Evolutionary conservation across 2,329 filamentous ascomycete species (phyloP).

Genomic region (Neurospora crassa): DNA sequence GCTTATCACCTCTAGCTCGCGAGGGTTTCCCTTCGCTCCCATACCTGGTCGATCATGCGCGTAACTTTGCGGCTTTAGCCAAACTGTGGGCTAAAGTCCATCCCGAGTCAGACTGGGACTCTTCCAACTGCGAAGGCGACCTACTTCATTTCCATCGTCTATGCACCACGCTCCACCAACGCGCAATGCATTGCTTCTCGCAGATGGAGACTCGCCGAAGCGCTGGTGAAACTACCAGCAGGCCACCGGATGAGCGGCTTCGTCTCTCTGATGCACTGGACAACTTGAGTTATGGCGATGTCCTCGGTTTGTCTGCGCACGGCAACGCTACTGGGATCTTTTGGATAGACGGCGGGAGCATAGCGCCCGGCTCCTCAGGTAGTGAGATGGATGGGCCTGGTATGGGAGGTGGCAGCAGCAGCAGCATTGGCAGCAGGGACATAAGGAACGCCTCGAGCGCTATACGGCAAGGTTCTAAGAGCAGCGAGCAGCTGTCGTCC

Average conservation of each 20-base stretch:
- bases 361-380: conserved; percentile 40
- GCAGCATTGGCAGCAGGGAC: conserved; percentile 12
- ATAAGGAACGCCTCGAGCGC: conserved; percentile 4
- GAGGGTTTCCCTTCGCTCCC: conserved; percentile 92
- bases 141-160: conserved; percentile 42
- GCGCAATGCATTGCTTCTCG: conserved; percentile 41
- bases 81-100: conserved; percentile 64
- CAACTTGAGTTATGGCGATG: conserved; percentile 29
- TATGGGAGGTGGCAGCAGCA: conserved; percentile 15
- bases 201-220: conserved; percentile 37
- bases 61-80: conserved; percentile 75
- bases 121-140: conserved; percentile 38
- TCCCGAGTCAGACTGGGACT: conserved; percentile 22
- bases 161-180: conserved; percentile 40
- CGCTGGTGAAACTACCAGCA: conserved; percentile 25
- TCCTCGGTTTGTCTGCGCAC: conserved; percentile 26
- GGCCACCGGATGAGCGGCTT: conserved; percentile 14
- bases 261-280: conserved; percentile 40
- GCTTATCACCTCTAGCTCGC: conserved; percentile 67
- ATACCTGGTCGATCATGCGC: conserved; percentile 82
- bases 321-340: conserved; percentile 21
- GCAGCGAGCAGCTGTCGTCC: conserved; percentile 21
- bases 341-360: conserved; percentile 27
- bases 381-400: conserved; percentile 32
- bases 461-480: conserved; percentile 22